Percentiles rank a stretch among this genome's conserved stretches.
These are phyloP conservation scores for Cercospora sesami DNA, from an alignment of 2,329 filamentous ascomycete species.

Conservation along the genomic window DNA sequence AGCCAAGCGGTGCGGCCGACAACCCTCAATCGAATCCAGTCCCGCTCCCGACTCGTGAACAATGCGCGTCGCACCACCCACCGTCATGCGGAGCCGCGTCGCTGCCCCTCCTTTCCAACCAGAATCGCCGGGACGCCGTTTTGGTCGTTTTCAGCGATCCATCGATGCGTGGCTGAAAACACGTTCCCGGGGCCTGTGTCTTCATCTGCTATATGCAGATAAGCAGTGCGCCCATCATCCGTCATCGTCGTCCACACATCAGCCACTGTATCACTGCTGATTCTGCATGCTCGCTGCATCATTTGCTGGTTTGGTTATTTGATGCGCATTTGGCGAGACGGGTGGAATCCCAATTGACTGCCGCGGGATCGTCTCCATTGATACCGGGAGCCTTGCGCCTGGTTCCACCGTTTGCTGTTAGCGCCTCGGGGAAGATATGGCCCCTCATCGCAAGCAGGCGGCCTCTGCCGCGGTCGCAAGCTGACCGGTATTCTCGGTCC, in stretches of 20 bases:
- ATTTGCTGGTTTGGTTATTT: background rate
- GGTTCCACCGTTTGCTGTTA: background rate
- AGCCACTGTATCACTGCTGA: background rate
- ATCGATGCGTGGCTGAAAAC: background rate
- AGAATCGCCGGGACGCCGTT: background rate
- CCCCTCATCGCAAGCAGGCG: background rate
- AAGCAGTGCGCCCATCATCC: background rate
- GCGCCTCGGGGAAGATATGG: background rate
- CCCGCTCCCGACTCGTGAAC: background rate
- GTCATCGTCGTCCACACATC: background rate
- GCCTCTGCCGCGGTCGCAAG: background rate
- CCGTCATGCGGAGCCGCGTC: background rate
- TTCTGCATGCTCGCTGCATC: background rate
- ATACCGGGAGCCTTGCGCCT: background rate
- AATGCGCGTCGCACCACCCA: background rate
- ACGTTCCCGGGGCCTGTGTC: background rate
- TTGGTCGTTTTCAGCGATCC: background rate
- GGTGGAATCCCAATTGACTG: background rate
- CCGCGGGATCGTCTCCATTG: background rate
- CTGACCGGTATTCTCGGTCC: background rate
- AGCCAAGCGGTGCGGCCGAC: background rate
- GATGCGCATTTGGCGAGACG: background rate
- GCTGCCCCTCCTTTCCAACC: conserved; percentile 3
- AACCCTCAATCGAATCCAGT: background rate
- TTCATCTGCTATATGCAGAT: background rate